Evolutionary conservation across 1,139 yeast species (phyloP), one percentile per base, ranked within the genome.

Genomic region (Blastobotrys serpentis): DNA sequence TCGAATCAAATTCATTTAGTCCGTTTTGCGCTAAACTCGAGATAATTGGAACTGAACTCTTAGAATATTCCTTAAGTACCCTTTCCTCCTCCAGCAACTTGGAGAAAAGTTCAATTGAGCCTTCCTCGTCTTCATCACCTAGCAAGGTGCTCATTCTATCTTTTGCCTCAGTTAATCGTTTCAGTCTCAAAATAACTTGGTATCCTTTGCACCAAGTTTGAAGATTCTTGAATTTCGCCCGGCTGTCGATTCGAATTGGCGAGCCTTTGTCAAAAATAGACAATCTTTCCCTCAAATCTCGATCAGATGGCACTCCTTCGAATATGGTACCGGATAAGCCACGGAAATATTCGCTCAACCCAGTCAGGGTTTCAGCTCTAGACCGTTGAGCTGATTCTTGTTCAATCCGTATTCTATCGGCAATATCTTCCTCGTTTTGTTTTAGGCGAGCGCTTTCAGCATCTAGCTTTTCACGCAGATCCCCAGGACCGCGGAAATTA

Each of bases 381-480:
- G 19, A 23, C 14, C 23, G 30, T n/a, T 38, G 41, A 22, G 44
- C 40, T 29, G 33, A 43, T 36, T 36, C 22, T 14, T 46, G 42
- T 42, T 48, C 54, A 14, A 25, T 23, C 25, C 43, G 51, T 11
- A 54, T 37, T 29, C 23, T 17, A 2, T 41, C 39, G n/a, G 13
- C 29, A 18, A 56, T 30, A 19, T 42, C 43, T 21, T 41, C 49
- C 17, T 53, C 52, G 25, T 43, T 33, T 2, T 26, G 21, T 38
- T 52, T 50, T n/a, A 59, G 41, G 8, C 46, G 13, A 5, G 42
- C 45, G 13, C 56, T 48, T 42, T 58, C 60, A 11, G 44, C 39
- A 23, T 61, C 64, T 4, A 59, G 48, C n/a, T 48, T 46, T 2
- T 42, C 18, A 3, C 51, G 30, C n/a, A 61, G 47, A 16, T 30